These are phyloP conservation scores for Didymella lethalis DNA, from an alignment of 2,329 filamentous ascomycete genomes.

Conservation along the genomic window DNA sequence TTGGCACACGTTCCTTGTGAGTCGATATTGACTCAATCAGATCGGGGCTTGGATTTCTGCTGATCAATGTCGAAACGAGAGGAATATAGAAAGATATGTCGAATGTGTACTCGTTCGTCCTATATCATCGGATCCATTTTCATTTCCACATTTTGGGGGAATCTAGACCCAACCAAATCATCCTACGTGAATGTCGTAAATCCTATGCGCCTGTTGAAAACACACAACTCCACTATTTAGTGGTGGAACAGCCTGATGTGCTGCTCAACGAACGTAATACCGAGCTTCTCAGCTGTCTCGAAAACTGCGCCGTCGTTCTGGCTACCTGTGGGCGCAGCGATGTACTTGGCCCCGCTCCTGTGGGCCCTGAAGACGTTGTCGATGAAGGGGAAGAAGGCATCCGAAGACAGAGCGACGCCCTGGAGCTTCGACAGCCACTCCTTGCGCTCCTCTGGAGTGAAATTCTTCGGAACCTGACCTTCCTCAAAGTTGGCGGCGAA, in stretches of 20 bases:
- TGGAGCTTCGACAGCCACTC: constrained; percentile 84
- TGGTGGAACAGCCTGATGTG: constrained; percentile 94
- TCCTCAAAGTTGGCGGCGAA: constrained; percentile 93
- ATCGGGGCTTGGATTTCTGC: background rate
- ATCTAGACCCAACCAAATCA: constrained; percentile 17
- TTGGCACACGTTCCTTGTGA: background rate
- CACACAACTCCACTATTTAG: constrained; percentile 56
- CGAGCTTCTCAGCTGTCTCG: constrained; percentile 88
- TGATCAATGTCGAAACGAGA: background rate
- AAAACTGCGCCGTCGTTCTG: constrained; percentile 85
- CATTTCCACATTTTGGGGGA: constrained; percentile 15
- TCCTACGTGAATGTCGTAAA: constrained; percentile 22
- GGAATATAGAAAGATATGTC: constrained; percentile 13
- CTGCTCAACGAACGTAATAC: constrained; percentile 95
- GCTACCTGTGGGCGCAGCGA: constrained; percentile 89
- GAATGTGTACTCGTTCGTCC: constrained; percentile 15
- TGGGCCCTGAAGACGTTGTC: constrained; percentile 95
- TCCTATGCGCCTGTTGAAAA: constrained; percentile 20
- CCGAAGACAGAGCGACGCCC: constrained; percentile 86
- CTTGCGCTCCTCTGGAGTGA: constrained; percentile 83
- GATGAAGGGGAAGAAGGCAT: constrained; percentile 98
- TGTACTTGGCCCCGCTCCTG: constrained; percentile 91
- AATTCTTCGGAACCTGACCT: constrained; percentile 73
- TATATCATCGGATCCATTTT: constrained; percentile 13
- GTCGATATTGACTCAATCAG: background rate